phyloP scores from a whole-genome alignment of 163 green algal species.

The Volvox carteri region DNA sequence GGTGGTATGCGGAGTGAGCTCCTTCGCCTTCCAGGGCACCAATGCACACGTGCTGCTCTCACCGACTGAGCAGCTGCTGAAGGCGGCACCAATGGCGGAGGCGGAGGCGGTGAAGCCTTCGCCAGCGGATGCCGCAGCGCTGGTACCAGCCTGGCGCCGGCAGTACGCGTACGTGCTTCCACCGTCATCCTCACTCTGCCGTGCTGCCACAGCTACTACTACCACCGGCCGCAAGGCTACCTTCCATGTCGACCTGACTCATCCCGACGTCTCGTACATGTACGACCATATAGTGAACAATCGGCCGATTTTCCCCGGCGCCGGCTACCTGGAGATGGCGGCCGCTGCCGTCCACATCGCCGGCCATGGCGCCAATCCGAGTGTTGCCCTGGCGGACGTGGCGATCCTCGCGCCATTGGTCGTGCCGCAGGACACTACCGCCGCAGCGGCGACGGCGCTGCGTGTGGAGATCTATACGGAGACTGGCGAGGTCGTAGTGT shows the following conservation, averaged over 20 bases:
- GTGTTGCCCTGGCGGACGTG: conserved; percentile 56
- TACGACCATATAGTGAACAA: conserved; percentile 72
- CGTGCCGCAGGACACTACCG: conserved; percentile 35
- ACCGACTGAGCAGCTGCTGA: too few relatives aligned
- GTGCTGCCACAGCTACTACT: neutral
- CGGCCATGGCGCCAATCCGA: neutral
- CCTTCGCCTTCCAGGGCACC: conserved; percentile 92
- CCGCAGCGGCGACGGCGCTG: conserved; percentile 18
- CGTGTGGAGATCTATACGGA: conserved; percentile 10
- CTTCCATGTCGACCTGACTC: conserved; percentile 46
- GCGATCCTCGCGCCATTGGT: conserved; percentile 66
- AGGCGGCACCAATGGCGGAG: neutral
- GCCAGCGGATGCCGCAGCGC: too few relatives aligned
- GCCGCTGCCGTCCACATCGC: conserved; percentile 59
- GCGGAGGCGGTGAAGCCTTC: neutral
- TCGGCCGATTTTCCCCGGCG: conserved; percentile 72
- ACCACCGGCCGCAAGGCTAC: neutral
- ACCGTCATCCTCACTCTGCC: conserved; percentile 60
- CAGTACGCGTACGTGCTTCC: conserved; percentile 59
- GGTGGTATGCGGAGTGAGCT: conserved; percentile 70
- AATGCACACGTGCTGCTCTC: conserved; percentile 69
- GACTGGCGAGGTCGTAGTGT: conserved; percentile 52
- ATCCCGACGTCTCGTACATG: conserved; percentile 58
- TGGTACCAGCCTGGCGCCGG: conserved; percentile 17
- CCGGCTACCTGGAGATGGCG: conserved; percentile 80